These are phyloP conservation scores for Magnolia kwangsiensis DNA, from an alignment of 164 flowering plant species.

Conservation along the genomic window DNA sequence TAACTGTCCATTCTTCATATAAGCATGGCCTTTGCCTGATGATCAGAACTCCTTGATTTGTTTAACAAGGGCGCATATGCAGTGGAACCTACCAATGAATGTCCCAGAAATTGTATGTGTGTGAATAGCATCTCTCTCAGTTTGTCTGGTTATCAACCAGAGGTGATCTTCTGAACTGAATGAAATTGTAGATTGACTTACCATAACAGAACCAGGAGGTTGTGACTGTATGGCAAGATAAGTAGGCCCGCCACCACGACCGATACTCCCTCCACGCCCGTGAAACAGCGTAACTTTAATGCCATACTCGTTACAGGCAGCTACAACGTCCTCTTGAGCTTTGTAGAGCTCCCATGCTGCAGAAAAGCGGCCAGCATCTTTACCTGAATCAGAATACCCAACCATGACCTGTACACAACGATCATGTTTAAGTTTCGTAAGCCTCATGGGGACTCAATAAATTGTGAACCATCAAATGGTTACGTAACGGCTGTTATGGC, in stretches of 20 bases:
- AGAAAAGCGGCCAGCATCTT: slow-evolving; percentile 93
- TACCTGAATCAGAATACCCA: slow-evolving; percentile 95
- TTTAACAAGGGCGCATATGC: background rate
- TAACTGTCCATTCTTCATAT: too few relatives aligned
- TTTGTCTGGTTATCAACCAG: too few relatives aligned
- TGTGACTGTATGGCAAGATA: slow-evolving; percentile 96
- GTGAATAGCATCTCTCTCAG: too few relatives aligned
- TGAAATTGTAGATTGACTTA: slow-evolving; percentile 15
- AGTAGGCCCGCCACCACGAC: slow-evolving; percentile 97
- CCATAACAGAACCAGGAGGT: slow-evolving; percentile 98
- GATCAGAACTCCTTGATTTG: background rate
- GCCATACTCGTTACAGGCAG: slow-evolving; percentile 85
- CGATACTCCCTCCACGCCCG: slow-evolving; percentile 98
- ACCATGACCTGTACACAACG: slow-evolving; percentile 78
- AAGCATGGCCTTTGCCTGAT: background rate
- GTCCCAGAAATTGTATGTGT: background rate
- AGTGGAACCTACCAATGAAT: background rate
- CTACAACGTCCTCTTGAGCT: slow-evolving; percentile 94
- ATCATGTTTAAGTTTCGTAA: slow-evolving; percentile 3
- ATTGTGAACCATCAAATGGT: background rate
- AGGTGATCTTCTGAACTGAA: background rate
- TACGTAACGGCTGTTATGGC: too few relatives aligned
- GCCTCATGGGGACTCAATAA: background rate
- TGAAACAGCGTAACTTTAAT: slow-evolving; percentile 90
- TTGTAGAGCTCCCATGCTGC: slow-evolving; percentile 98